Conservation (phyloP, 345 rosid species). For the Adansonia digitata region DNA sequence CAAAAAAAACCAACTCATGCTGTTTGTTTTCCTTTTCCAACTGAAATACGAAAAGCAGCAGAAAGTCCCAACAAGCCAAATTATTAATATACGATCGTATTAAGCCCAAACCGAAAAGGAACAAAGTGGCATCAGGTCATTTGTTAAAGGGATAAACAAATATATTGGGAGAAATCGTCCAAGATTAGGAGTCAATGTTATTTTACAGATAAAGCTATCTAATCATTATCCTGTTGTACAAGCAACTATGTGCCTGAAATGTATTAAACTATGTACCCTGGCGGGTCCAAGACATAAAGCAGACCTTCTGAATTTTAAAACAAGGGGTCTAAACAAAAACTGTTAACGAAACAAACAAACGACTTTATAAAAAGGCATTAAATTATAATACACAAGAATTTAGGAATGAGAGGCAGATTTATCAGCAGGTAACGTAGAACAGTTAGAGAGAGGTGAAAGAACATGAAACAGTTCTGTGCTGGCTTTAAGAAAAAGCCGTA, state of each 20-base stretch:
- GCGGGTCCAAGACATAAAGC: conserved; percentile 16
- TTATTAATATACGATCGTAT: neutral
- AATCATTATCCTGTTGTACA: conserved; percentile 34
- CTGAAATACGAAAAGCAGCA: neutral
- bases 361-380: neutral
- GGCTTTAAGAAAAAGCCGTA: neutral
- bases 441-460: neutral
- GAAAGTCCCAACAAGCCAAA: neutral
- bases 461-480: neutral
- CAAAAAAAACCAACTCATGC: conserved; percentile 8
- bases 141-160: neutral
- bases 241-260: conserved; percentile 23
- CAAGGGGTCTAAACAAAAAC: neutral
- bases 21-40: neutral
- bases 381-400: neutral
- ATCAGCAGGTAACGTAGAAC: neutral
- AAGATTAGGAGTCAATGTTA: conserved; percentile 3
- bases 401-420: neutral
- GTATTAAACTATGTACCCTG: conserved; percentile 8
- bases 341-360: neutral
- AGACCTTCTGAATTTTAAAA: conserved; percentile 7
- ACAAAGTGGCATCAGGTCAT: neutral
- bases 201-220: conserved; percentile 22
- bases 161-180: conserved; percentile 6
- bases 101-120: neutral